These are phyloP conservation scores for Colletotrichum scovillei DNA, from an alignment of 2,329 filamentous ascomycete species.

Conservation along the genomic window DNA sequence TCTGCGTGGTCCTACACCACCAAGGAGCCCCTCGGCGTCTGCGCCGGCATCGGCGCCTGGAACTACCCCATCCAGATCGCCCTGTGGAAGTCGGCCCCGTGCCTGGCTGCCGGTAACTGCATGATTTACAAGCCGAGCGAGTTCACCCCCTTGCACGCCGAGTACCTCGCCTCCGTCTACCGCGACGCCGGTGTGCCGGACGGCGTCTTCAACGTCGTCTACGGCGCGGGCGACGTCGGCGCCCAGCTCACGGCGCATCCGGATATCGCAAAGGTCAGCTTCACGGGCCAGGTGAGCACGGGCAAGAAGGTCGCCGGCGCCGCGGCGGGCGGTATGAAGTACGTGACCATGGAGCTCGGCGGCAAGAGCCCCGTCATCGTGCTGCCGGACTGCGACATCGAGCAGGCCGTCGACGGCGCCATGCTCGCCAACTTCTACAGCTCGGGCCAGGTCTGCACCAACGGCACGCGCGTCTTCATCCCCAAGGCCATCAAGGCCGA, in stretches of 20 bases:
- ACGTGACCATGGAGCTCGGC: constrained; percentile 91
- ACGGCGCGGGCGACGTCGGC: constrained; percentile 83
- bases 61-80: constrained; percentile 94
- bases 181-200: constrained; percentile 81
- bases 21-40: constrained; percentile 85
- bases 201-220: constrained; percentile 89
- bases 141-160: constrained; percentile 85
- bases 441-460: constrained; percentile 92
- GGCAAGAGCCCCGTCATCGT: constrained; percentile 87
- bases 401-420: constrained; percentile 85
- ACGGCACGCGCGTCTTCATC: constrained; percentile 89
- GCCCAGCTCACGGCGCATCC: constrained; percentile 79
- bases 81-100: constrained; percentile 89
- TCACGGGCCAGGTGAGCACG: constrained; percentile 88
- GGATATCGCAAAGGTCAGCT: constrained; percentile 84
- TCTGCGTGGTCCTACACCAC: constrained; percentile 86
- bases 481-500: constrained; percentile 71
- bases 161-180: constrained; percentile 80
- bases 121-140: constrained; percentile 94
- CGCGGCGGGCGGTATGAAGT: constrained; percentile 85
- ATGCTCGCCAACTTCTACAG: constrained; percentile 97
- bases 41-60: constrained; percentile 89
- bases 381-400: constrained; percentile 81
- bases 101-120: constrained; percentile 86
- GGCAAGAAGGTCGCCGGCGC: constrained; percentile 83